Base-by-base conservation (phyloP, 257 asterid genomes). In the Vinca minor region DNA sequence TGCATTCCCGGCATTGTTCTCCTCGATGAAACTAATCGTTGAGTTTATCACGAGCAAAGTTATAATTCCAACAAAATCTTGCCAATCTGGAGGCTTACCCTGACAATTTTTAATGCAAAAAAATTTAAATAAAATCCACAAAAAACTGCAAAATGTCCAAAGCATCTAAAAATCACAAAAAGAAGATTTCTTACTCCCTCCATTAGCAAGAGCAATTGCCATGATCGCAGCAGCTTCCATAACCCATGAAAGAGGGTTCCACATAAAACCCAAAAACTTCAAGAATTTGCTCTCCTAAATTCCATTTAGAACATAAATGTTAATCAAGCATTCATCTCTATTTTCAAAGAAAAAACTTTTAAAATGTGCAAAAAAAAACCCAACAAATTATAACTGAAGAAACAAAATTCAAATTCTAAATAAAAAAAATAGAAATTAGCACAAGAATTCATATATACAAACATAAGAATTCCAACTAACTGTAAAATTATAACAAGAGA, bases 1-100 rank as follows among this genome's bases (percentile, higher is more conserved):
- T 41, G 98, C 98, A 65, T 91, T 91, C n/a, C 98, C 98, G 17
- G 98, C 98, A 79, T 91, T 91, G 67, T 88, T 91, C 88, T 91
- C 98, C 86, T 91, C 98, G 1, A 87, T 83, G 67, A 91, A 91
- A 81, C 98, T 91, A 66, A 91, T 91, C 10, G 98, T 91, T 0
- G 98, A 91, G 87, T 91, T 91, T 63, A 88, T 86, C 65, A 91
- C 46, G 21, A 91, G 98, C 72, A 91, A 79, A 46, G 92, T 85
- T 53, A 91, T 88, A 82, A 92, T 87, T 44, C 96, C 98, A 62
- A 92, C 96, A 74, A 92, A 92, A 71, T 92, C 98, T 73, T 92
- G 98, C 98, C 98, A 92, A 78, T 92, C 96, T 0, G 98, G 98
- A 63, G 98, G 98, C 84, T 89, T 92, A 65, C 88, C 88, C 98